Evolutionary conservation across 257 asterid species (phyloP).

Genomic region (Fraxinus excelsior): DNA sequence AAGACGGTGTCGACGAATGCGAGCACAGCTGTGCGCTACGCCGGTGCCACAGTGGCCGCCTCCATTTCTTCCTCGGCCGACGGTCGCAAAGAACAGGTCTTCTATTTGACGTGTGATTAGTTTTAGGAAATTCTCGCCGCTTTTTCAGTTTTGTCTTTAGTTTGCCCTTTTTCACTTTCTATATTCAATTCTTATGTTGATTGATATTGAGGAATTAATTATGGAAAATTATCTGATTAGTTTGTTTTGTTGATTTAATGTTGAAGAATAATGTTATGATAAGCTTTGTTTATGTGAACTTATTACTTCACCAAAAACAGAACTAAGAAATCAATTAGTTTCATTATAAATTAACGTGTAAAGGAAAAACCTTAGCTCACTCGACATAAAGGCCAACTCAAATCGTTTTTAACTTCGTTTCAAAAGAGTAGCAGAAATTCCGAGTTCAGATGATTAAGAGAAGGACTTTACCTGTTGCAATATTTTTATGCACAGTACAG

Average conservation of each 20-base stretch:
- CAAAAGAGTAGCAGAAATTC: not conserved
- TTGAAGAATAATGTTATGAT: not conserved
- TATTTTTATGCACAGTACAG: not conserved
- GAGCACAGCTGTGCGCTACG: slow-evolving; percentile 71
- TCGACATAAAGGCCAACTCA: not conserved
- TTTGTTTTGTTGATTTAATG: not conserved
- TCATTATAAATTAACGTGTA: not conserved
- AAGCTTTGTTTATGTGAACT: not conserved
- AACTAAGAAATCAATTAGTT: no score
- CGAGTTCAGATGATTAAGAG: not conserved
- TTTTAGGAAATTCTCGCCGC: not conserved
- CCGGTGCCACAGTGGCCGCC: slow-evolving; percentile 68
- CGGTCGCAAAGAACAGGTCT: slow-evolving; percentile 77
- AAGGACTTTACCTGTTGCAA: not conserved
- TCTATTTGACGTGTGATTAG: slow-evolving; percentile 9
- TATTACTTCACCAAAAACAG: no score
- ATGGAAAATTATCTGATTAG: slow-evolving; percentile 2
- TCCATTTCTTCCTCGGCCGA: slow-evolving; percentile 57
- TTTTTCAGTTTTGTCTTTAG: slow-evolving; percentile 4
- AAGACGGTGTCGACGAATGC: slow-evolving; percentile 76
- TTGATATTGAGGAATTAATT: slow-evolving; percentile 26
- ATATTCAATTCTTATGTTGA: not conserved
- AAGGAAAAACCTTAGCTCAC: not conserved
- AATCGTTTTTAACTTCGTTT: not conserved
- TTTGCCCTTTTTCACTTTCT: not conserved